Conservation (phyloP, 2,329 filamentous ascomycete species). For the Xylaria sp. region DNA sequence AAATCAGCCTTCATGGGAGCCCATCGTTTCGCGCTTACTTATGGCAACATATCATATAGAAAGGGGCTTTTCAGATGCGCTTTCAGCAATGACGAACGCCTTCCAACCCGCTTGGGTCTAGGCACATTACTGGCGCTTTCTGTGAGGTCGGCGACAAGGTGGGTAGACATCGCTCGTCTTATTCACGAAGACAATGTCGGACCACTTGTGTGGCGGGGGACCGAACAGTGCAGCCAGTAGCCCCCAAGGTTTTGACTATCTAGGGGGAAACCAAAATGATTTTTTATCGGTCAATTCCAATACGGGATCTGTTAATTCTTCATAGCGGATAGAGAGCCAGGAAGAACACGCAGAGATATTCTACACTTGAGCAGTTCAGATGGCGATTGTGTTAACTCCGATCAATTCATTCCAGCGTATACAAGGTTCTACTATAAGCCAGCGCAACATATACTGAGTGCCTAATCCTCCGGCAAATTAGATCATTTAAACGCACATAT, state of each 20-base stretch:
- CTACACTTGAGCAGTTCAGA: not conserved
- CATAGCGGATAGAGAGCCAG: not conserved
- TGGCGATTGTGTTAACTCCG: not conserved
- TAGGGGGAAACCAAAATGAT: not conserved
- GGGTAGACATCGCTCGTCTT: not conserved
- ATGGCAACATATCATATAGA: not conserved
- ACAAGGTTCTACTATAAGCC: not conserved
- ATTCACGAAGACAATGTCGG: not conserved
- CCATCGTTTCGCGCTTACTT: not conserved
- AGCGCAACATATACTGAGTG: not conserved
- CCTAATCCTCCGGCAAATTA: not conserved
- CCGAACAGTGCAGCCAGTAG: not conserved
- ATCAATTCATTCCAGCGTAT: not conserved
- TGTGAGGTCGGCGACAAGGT: not conserved
- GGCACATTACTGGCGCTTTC: not conserved
- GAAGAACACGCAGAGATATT: not conserved
- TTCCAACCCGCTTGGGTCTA: not conserved
- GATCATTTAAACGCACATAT: not conserved
- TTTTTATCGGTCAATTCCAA: not conserved
- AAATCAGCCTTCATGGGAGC: not conserved
- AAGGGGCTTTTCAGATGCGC: not conserved
- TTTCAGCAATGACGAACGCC: not conserved
- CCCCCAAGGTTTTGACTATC: not conserved
- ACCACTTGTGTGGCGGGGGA: not conserved
- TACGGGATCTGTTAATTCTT: not conserved